Evolutionary conservation across 805 yeast genomes (phyloP), one percentile per base, ranked within the genome.

Genomic region (Dipodascus geniculatus): DNA sequence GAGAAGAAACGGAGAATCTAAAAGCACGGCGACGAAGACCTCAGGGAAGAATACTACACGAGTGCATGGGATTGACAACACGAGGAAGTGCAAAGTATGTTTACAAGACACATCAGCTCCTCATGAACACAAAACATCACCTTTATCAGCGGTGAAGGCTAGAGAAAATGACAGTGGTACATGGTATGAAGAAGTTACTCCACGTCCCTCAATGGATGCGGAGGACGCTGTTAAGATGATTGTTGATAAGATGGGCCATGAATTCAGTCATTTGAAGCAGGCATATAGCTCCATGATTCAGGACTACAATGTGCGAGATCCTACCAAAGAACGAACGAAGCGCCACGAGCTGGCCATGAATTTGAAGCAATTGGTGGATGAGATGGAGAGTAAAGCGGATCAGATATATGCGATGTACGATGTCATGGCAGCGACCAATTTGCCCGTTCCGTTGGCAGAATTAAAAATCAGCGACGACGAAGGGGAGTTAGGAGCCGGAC

Each of bases 341-440:
- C 51, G 60, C 9, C 51, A 47, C 42, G 38, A 53, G 16, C 22
- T 53, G 38, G 60, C 60, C 9, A 50, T 22, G 14, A 38, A 47
- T 22, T 19, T 58, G 42, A 48, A 48, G 31, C 28, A 17, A 1
- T 28, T 58, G n/a, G 48, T 58, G n/a, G 42, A 50, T 14, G 54
- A 53, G 48, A 52, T 58, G 51, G 60, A 58, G 48, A 52, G 47
- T 24, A 56, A 56, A 23, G 51, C 58, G 11, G 57, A 58, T 23
- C 55, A 55, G 17, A 56, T 58, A 16, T 58, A 58, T 42, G 58
- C 58, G 16, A 48, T 58, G 54, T 51, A 53, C 48, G 59, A 58
- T 51, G 51, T 58, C 20, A 52, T 58, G 51, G 28, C 51, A 11
- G 60, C 56, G 2, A 44, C 56, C 11, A 53, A 57, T 23, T 42